phyloP scores from a whole-genome alignment of 805 yeast genomes.

The Alloascoidea hylecoeti region DNA sequence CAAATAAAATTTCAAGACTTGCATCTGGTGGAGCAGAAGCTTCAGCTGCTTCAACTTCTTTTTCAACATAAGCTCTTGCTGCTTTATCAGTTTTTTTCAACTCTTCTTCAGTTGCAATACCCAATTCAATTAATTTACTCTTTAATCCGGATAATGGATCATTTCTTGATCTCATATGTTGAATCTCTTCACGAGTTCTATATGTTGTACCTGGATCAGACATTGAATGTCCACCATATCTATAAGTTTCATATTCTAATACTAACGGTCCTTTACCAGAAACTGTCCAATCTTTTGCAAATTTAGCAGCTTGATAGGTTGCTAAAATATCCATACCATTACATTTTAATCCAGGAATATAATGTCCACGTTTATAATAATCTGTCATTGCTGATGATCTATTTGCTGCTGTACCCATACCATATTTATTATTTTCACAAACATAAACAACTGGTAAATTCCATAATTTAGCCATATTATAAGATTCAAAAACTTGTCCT shows the following conservation, averaged over 20 bases:
- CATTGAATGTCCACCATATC: constrained; percentile 99
- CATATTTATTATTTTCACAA: constrained; percentile 98
- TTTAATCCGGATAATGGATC: constrained; percentile 97
- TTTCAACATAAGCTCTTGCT: constrained; percentile 90
- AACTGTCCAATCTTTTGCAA: constrained; percentile 92
- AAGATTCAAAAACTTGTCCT: constrained; percentile 97
- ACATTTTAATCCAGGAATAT: constrained; percentile 95
- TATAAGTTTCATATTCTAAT: constrained; percentile 93
- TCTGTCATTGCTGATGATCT: constrained; percentile 95
- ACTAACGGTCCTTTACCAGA: constrained; percentile 94
- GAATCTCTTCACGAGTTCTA: constrained; percentile 99
- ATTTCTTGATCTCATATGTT: constrained; percentile 96
- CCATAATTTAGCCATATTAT: constrained; percentile 99
- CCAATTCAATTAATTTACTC: constrained; percentile 68
- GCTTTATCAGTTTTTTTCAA: constrained; percentile 90
- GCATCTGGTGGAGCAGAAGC: constrained; percentile 93
- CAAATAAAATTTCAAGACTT: constrained; percentile 84
- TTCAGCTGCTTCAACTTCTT: constrained; percentile 89
- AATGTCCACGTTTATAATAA: constrained; percentile 98
- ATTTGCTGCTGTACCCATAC: constrained; percentile 98
- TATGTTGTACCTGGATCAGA: constrained; percentile 99
- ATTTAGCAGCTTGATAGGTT: constrained; percentile 88
- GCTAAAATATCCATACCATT: constrained; percentile 98
- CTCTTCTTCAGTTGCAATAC: constrained; percentile 88
- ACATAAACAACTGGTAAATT: constrained; percentile 88